Percentiles rank a stretch among this genome's conserved stretches.
phyloP scores from a whole-genome alignment of 108 stramenopile species.

The Skeletonema tropicum region DNA sequence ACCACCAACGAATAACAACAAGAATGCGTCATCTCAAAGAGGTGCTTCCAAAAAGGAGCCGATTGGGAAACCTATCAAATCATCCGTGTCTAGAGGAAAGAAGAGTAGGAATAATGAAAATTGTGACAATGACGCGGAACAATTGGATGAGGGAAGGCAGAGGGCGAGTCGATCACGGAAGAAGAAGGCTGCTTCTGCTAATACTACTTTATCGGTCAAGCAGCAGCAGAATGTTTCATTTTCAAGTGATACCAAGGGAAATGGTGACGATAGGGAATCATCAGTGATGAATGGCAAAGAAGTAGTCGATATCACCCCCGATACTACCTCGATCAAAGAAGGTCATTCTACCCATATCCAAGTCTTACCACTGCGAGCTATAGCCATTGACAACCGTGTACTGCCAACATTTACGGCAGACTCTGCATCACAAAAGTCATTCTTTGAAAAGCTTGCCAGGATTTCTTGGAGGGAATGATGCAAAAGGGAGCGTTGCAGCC shows the following conservation, averaged over 20 bases:
- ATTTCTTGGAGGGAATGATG: constrained; percentile 29
- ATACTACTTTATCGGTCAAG: background rate
- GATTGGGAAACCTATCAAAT: background rate
- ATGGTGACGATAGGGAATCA: background rate
- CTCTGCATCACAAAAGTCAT: constrained; percentile 28
- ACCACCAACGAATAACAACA: background rate
- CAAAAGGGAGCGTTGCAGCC: constrained; percentile 23
- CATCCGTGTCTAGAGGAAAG: background rate
- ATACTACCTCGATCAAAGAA: background rate
- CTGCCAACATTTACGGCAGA: constrained; percentile 41
- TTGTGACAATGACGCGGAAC: constrained; percentile 6
- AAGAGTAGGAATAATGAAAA: background rate
- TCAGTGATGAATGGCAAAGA: background rate
- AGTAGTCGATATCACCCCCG: background rate
- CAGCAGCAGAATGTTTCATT: background rate
- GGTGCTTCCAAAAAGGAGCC: background rate
- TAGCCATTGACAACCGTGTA: constrained; percentile 47
- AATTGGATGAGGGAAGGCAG: background rate
- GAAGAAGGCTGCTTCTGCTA: background rate
- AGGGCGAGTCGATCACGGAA: background rate
- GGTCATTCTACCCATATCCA: background rate
- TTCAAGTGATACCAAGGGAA: background rate
- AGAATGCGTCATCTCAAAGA: background rate
- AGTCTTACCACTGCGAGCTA: constrained; percentile 23
- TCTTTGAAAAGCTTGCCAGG: constrained; percentile 21